A percentile compares a stretch with the other conserved stretches of the same genome.
phyloP scores from a whole-genome alignment of 1,284 basidiomycete genomes.

The Ganoderma sp. region DNA sequence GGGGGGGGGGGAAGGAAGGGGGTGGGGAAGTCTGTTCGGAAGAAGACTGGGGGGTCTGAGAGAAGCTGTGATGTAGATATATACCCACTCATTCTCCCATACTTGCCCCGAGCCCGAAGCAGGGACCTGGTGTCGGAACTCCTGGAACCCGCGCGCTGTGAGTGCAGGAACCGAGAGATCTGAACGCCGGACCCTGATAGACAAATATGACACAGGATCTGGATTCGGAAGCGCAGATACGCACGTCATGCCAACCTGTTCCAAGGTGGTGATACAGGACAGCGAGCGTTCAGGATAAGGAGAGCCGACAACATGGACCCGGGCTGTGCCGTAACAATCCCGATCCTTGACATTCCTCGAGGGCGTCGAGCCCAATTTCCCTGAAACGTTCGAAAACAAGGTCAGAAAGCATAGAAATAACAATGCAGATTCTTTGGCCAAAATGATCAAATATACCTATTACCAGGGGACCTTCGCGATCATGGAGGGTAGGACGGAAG shows the following conservation, averaged over 20 bases:
- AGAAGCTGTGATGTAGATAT: conserved; percentile 12
- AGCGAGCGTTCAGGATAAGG: not conserved
- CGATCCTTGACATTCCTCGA: not conserved
- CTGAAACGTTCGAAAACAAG: not conserved
- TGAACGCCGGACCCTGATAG: not conserved
- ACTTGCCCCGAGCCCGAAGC: not conserved
- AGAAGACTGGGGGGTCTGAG: conserved; percentile 12
- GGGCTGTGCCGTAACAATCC: not conserved
- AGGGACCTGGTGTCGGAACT: not conserved
- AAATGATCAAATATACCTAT: not conserved
- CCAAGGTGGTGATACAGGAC: not conserved
- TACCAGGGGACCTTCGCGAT: not conserved
- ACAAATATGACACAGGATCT: not conserved
- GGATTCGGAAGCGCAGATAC: not conserved
- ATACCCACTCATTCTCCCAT: conserved; percentile 17
- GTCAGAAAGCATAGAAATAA: not conserved
- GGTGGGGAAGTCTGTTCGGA: not conserved
- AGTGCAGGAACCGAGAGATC: not conserved
- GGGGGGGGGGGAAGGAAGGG: not conserved
- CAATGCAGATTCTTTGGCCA: not conserved
- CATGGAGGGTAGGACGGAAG: not conserved
- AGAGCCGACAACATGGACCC: not conserved
- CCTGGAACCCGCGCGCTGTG: not conserved
- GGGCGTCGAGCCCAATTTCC: not conserved
- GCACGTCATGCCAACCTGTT: not conserved